These are phyloP conservation scores for Axilococcus clingmanii DNA, from an alignment of 139 green algal genomes.

Conservation along the genomic window DNA sequence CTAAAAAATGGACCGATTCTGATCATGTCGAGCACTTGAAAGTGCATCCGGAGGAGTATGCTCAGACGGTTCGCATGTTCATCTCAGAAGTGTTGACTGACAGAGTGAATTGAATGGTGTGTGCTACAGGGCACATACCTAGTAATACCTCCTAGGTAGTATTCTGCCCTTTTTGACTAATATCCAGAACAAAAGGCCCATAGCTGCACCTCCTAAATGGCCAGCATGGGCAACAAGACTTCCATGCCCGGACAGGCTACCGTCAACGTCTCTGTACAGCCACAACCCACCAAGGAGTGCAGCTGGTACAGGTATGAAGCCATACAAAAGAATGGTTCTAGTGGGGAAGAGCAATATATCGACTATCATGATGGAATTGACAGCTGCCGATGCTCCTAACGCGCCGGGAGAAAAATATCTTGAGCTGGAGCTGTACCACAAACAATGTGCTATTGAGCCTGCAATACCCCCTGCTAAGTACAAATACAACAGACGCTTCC, in stretches of 20 bases:
- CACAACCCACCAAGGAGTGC: slow-evolving; percentile 39
- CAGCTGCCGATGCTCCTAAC: slow-evolving; percentile 33
- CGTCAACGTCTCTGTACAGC: slow-evolving; percentile 15
- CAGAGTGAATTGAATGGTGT: no score
- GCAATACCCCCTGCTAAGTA: slow-evolving; percentile 22
- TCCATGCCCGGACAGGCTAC: slow-evolving; percentile 1
- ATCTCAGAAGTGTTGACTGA: not conserved
- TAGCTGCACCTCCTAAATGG: slow-evolving; percentile 23
- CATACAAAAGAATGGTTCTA: slow-evolving; percentile 40
- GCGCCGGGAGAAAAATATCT: not conserved
- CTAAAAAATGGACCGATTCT: slow-evolving; percentile 1
- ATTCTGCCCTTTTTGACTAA: slow-evolving; percentile 8
- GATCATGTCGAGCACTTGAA: slow-evolving; percentile 26
- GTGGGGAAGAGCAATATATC: slow-evolving; percentile 35
- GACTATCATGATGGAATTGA: slow-evolving; percentile 32
- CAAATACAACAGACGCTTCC: slow-evolving; percentile 20
- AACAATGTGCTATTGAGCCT: slow-evolving; percentile 13
- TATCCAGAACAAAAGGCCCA: slow-evolving; percentile 16
- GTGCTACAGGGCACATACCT: not conserved
- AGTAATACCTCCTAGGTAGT: not conserved
- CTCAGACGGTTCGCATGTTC: slow-evolving; percentile 1
- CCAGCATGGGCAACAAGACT: slow-evolving; percentile 15
- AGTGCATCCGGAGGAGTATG: slow-evolving; percentile 15
- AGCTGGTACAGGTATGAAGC: slow-evolving; percentile 42
- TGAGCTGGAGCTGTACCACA: not conserved